These are phyloP conservation scores for Eimeria maxima DNA, from an alignment of 169 alveolate species.

Conservation along the genomic window DNA sequence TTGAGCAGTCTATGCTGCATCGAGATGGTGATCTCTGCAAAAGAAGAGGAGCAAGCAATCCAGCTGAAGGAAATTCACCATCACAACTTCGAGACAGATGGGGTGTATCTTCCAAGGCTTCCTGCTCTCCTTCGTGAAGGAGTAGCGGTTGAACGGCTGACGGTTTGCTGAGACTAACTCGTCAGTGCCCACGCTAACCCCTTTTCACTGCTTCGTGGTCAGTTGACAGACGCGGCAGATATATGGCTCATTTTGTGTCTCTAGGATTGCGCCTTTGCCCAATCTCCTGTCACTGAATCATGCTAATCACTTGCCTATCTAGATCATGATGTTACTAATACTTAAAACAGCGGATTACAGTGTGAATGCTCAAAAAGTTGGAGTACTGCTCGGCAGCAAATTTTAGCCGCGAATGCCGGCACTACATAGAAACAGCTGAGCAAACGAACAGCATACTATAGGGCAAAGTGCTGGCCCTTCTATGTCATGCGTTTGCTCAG, in stretches of 20 bases:
- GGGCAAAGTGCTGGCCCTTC: background rate
- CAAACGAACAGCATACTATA: background rate
- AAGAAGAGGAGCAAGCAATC: background rate
- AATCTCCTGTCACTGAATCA: background rate
- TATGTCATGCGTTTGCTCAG: too few species aligned
- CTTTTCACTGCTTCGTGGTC: background rate
- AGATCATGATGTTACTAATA: too few species aligned
- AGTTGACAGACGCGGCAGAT: background rate
- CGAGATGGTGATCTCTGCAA: background rate
- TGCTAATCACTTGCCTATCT: too few species aligned
- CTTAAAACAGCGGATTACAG: background rate
- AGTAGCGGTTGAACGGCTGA: background rate
- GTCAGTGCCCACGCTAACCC: background rate
- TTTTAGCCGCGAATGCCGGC: background rate
- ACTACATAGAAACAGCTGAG: background rate
- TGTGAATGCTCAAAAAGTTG: background rate
- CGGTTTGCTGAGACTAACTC: background rate
- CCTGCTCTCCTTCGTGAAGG: slow-evolving; percentile 5
- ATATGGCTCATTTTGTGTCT: too few species aligned
- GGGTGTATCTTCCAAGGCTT: background rate
- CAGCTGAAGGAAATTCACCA: background rate
- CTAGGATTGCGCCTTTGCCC: background rate
- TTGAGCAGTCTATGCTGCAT: background rate
- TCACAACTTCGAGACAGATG: background rate
- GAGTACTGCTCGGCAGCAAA: background rate